Base-by-base conservation (phyloP, 2,329 filamentous ascomycete genomes). In the Hysterium pulicare region DNA sequence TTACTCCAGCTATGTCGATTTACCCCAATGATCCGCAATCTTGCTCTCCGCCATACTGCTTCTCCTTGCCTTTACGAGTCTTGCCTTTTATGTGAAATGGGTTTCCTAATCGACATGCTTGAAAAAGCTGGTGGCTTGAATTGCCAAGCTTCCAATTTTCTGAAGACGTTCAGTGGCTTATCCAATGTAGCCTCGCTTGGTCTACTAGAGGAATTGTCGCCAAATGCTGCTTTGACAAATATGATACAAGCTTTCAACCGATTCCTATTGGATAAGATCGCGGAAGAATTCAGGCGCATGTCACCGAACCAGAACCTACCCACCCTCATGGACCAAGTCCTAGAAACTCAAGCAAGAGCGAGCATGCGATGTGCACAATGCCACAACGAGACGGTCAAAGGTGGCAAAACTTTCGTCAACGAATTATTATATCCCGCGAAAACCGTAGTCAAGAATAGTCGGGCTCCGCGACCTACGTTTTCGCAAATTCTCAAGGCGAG, bases 41-140 rank as follows among this genome's bases (percentile, higher is more conserved):
- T 94, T 39, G 87, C 93, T 8, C 76, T 98, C 1, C 84, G 90
- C 45, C 93, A 98, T 64, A 86, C 90, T 1, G 89, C 93, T 1
- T 88, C 87, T 7, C 80, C 85, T 11, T 98, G 93, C 61, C 74
- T 90, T 2, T 82, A 81, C 53, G 90, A 95, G 42, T 78, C 82
- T 23, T 98, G 93, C 65, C 73, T 98, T 32, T 72, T 98, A 1
- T 98, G 93, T 67, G 93, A 98, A 67, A 76, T 98, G 51, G 93
- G 93, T 1, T 98, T 93, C 62, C 73, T 98, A 8, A 94, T 95
- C 55, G 94, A 98, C 61, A 98, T 98, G 93, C 77, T 98, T 19
- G 87, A 97, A 57, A 98, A 97, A 64, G 93, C 93, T 2, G 86
- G 86, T 49, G 91, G 90, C 0, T 86, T 90, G 43, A 95, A 94